Base-by-base conservation (phyloP, 2,329 filamentous ascomycete genomes). In the Aspergillus ibericus region DNA sequence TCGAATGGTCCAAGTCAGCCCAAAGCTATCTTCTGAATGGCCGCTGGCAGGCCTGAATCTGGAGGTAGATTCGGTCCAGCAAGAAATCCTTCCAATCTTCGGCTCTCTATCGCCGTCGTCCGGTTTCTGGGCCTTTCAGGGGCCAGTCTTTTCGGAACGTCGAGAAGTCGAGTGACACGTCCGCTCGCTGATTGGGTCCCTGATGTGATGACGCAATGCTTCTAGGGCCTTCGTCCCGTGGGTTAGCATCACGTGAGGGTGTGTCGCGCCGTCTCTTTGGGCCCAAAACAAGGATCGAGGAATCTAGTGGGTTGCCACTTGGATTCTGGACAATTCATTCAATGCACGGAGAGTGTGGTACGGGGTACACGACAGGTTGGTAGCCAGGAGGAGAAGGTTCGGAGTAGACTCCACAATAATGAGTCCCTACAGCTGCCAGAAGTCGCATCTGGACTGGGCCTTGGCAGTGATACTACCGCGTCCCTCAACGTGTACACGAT, bases 121-220 rank as follows among this genome's bases (percentile, higher is more conserved):
- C 36, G 25, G 16, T 13, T 32, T 44, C 36, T 42, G 36, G 50
- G 29, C 27, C 52, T 51, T 44, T 62, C 55, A 62, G 59, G 59
- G 59, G 50, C 51, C 48, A 27, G 38, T 56, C 56, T 60, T 38
- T 40, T 58, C 44, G 40, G 56, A 49, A 55, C 51, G 51, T 62
- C 57, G 42, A 59, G 44, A 55, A 47, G 51, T 62, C 57, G 42
- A 59, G 44, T 58, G 56, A 59, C 53, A 50, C 38, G 16, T 40
- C 40, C 10, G 22, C 22, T 18, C 46, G 27, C 38, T 66, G 55
- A 66, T 66, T 66, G 64, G 62, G 25, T 22, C 32, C 18, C 22
- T 12, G 25, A n/a, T n/a, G 5, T 42, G 60, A 65, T 66, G 64
- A 66, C 62, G 64, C 63, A 66, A 66, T 63, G 44, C 40, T 44